Percentiles rank a stretch among this genome's conserved stretches.
These are phyloP conservation scores for Leucosporidium creatinivorum DNA, from an alignment of 768 basidiomycete species.

Conservation along the genomic window DNA sequence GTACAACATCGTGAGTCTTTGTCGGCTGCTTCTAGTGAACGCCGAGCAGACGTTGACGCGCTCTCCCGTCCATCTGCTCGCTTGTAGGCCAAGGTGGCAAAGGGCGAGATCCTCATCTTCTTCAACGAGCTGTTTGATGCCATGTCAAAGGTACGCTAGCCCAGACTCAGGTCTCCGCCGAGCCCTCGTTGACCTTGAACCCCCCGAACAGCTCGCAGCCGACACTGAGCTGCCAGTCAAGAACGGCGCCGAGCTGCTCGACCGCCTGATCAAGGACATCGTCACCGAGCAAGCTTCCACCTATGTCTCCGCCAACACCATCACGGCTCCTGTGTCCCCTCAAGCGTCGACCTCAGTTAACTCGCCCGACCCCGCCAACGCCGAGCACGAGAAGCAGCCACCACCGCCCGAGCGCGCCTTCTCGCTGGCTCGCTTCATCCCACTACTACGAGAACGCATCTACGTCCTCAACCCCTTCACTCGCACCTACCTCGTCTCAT, in stretches of 20 bases:
- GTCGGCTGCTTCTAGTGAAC: background rate
- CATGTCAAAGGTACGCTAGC: conserved; percentile 70
- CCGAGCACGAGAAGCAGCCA: conserved; percentile 48
- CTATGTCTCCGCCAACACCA: conserved; percentile 73
- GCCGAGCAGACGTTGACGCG: conserved; percentile 8
- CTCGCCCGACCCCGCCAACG: conserved; percentile 46
- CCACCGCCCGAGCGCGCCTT: conserved; percentile 63
- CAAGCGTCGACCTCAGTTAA: conserved; percentile 56
- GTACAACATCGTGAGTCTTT: conserved; percentile 82
- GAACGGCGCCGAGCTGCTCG: conserved; percentile 94
- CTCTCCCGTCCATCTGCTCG: conserved; percentile 25
- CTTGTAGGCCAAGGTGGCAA: conserved; percentile 58
- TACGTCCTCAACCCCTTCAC: conserved; percentile 94
- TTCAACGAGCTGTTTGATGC: conserved; percentile 99
- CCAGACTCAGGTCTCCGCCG: background rate
- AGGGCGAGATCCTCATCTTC: conserved; percentile 90
- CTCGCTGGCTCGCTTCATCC: conserved; percentile 89
- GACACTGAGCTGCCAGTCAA: conserved; percentile 94
- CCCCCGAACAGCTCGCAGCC: conserved; percentile 68
- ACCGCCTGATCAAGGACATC: conserved; percentile 94
- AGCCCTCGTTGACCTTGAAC: background rate
- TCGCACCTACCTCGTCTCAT: conserved; percentile 88
- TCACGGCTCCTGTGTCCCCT: conserved; percentile 30
- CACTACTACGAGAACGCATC: conserved; percentile 82
- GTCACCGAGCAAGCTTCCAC: conserved; percentile 93